phyloP scores from a whole-genome alignment of 306 rosid species.

The Pyrus pyrifolia region DNA sequence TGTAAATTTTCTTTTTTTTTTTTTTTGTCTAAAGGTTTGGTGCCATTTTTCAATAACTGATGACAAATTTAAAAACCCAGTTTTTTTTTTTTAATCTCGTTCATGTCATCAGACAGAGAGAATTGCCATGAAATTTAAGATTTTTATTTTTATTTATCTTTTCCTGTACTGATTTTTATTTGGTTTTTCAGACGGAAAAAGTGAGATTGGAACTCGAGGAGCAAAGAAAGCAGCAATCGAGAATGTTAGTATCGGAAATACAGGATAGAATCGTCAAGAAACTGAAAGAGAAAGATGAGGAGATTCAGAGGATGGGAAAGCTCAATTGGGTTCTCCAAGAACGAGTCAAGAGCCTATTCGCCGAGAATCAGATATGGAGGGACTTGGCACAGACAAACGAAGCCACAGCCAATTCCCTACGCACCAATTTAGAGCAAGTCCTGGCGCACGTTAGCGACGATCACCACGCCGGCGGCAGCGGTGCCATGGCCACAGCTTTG shows the following conservation, averaged over 20 bases:
- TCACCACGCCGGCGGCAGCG: background rate
- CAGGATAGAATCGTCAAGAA: conserved; percentile 50
- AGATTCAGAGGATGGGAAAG: conserved; percentile 59
- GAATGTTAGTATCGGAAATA: conserved; percentile 39
- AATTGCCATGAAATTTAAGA: background rate
- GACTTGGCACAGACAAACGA: conserved; percentile 76
- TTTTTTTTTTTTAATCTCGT: background rate
- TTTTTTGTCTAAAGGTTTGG: background rate
- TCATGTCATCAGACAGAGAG: background rate
- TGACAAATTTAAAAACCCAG: background rate
- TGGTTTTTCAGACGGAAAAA: conserved; percentile 52
- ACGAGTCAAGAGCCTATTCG: conserved; percentile 39
- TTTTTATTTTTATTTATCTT: background rate
- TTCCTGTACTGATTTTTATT: background rate
- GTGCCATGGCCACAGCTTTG: background rate
- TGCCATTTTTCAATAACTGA: background rate
- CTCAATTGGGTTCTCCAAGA: conserved; percentile 69
- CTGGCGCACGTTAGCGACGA: conserved; percentile 44
- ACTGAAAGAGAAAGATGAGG: conserved; percentile 73
- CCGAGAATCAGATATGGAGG: conserved; percentile 77
- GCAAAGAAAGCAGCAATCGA: conserved; percentile 45
- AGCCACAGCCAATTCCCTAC: conserved; percentile 65
- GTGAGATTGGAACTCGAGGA: conserved; percentile 55
- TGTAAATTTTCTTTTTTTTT: background rate
- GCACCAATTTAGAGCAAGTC: conserved; percentile 53